Evolutionary conservation across 75 land plant genomes (phyloP), one percentile per base, ranked within the genome.

Genomic region (Cupressus sempervirens): DNA sequence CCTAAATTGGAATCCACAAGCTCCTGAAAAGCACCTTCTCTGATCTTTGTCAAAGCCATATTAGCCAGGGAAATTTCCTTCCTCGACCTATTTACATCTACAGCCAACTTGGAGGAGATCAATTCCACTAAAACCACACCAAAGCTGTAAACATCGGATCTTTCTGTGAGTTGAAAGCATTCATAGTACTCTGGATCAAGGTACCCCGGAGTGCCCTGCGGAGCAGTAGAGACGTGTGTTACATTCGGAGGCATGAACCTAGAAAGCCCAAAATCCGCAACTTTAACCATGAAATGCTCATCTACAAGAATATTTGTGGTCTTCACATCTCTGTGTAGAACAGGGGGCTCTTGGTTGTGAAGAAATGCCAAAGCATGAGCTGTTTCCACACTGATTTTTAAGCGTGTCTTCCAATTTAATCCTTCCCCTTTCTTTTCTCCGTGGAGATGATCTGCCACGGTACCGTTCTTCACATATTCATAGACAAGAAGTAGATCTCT

Each of bases 131-230:
- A 68, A 7, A 89, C 87, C 46, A 87, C 89, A 5, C 87, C 87
- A 65, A 88, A 89, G 82, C 87, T 89, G 85, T 85, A 89, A 29
- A 89, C 91, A 73, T 89, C 91, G 35, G 87, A 88, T 83, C 87
- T 89, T 41, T 88, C 87, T 16, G 89, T 89, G 75, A 89, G 80
- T 73, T 87, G 87, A 84, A 73, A 89, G 87, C 84, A 89, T 20
- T 88, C 58, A 80, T 85, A 82, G 84, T 89, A 89, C 45, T 87
- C 87, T 11, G 89, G 89, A 62, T 89, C 91, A 62, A 89, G 30
- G 73, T 89, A 89, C 3, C 90, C 89, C 12, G 87, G 89, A 20
- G 90, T 85, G 46, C 91, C 90, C 67, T 88, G 82, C 12, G 86
- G 90, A 36, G 76, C 84, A 30, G 87, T 88, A 0, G 90, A 88